These are phyloP conservation scores for Larix sibirica DNA, from an alignment of 83 land plant genomes.

Conservation along the genomic window DNA sequence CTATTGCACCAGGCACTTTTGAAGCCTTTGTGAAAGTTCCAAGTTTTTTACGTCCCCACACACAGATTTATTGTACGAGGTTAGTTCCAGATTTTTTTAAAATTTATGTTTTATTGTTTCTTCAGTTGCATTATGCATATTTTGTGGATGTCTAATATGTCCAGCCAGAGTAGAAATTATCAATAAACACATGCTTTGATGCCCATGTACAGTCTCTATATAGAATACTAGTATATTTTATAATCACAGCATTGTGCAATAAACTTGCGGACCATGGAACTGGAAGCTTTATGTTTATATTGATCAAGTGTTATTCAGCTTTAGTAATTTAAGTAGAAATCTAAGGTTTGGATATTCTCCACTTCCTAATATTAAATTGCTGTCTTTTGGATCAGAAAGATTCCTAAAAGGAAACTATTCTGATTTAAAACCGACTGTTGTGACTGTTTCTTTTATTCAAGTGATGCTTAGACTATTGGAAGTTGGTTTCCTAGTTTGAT, in stretches of 20 bases:
- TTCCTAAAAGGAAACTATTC: neutral
- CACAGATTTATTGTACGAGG: conserved; percentile 99
- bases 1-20: conserved; percentile 71
- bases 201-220: no score
- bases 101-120: neutral
- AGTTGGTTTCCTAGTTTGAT: neutral
- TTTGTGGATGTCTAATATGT: neutral
- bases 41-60: conserved; percentile 86
- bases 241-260: neutral
- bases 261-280: no score
- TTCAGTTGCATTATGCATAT: no score
- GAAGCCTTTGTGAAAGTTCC: conserved; percentile 97
- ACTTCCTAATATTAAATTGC: neutral
- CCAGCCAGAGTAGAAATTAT: neutral
- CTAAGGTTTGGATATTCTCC: neutral
- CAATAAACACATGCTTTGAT: no score
- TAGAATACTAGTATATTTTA: no score
- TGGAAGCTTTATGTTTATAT: neutral
- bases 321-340: neutral
- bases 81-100: conserved; percentile 13
- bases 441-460: neutral
- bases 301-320: neutral
- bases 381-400: neutral
- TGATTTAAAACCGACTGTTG: neutral
- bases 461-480: neutral